Evolutionary conservation across 805 yeast species (phyloP), one percentile per base, ranked within the genome.

Genomic region (Yamadazyma olivae): DNA sequence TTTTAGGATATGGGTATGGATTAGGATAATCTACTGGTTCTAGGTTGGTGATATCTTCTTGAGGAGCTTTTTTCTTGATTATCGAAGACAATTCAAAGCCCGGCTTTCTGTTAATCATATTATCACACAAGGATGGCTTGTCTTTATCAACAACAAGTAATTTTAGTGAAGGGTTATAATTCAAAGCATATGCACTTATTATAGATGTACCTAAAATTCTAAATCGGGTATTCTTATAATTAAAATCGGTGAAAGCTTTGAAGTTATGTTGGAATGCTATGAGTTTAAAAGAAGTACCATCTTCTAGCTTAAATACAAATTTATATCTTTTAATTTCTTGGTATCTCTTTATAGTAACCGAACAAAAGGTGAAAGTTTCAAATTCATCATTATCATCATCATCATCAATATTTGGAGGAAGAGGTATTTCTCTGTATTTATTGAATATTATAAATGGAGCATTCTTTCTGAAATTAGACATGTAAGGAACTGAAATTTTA

Each of bases 181-280:
- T 48, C 36, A 48, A 39, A n/a, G 58, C 44, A 41, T 59, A 53
- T 3, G 60, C 58, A 39, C 52, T 50, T 2, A 54, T 38, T n/a
- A 61, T 40, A 5, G 68, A 43, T 4, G 69, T 56, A 4, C 73
- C 72, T 14, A 60, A 32, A 4, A 65, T 49, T 31, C 73, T 52
- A 44, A 67, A 67, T 10, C 70, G 45, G 3, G 71, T 65, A 26
- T 41, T 44, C 25, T 54, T 54, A 41, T 63, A 67, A 20, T 33
- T 48, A 44, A 67, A 67, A 48, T 67, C 73, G 8, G 67, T 54
- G 43, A 59, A 63, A 3, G 71, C 67, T 36, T 57, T 52, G 43
- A 48, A 53, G 36, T 57, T 57, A 48, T 61, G 57, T 44, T 62
- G 64, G 37, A 66, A 67, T 32, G 56, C 49, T 5, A 57, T 27